Evolutionary conservation across 2,329 filamentous ascomycete species (phyloP).

Genomic region (Cytospora leucostoma): DNA sequence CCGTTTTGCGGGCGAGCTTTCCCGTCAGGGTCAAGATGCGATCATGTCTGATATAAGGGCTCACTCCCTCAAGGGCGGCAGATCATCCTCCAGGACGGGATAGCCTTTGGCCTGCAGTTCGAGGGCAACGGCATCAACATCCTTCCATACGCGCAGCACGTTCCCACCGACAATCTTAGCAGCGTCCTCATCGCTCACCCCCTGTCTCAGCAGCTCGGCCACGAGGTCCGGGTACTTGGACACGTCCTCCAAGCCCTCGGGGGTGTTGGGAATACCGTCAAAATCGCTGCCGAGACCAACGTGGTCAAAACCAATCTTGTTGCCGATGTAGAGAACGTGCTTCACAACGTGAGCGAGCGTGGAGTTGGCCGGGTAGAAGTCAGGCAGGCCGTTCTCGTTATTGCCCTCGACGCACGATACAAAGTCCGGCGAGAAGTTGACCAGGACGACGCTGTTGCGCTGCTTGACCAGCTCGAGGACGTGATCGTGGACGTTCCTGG

Average conservation of each 20-base stretch:
- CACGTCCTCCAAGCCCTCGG: constrained; percentile 80
- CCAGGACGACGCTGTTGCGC: constrained; percentile 79
- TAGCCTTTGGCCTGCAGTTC: constrained; percentile 62
- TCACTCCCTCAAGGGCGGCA: constrained; percentile 33
- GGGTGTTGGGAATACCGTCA: constrained; percentile 70
- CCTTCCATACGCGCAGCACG: constrained; percentile 79
- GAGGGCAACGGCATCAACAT: constrained; percentile 71
- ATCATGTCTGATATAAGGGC: constrained; percentile 13
- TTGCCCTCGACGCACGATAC: constrained; percentile 69
- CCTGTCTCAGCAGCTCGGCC: constrained; percentile 70
- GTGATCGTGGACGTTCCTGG: constrained; percentile 86
- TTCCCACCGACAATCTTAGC: constrained; percentile 79
- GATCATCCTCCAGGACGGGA: constrained; percentile 56
- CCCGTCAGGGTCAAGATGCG: not conserved
- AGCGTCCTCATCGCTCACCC: constrained; percentile 73
- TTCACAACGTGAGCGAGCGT: constrained; percentile 76
- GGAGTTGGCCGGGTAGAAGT: constrained; percentile 65
- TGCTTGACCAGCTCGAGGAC: constrained; percentile 75
- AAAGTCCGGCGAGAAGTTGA: constrained; percentile 85
- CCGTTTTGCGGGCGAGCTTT: not conserved
- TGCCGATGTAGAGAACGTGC: constrained; percentile 81
- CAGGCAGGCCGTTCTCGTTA: constrained; percentile 65
- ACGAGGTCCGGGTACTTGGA: constrained; percentile 79
- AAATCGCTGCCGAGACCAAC: constrained; percentile 91
- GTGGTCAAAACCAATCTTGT: constrained; percentile 81